phyloP scores from a whole-genome alignment of 2,329 filamentous ascomycete species.

The Sporothrix protearum region DNA sequence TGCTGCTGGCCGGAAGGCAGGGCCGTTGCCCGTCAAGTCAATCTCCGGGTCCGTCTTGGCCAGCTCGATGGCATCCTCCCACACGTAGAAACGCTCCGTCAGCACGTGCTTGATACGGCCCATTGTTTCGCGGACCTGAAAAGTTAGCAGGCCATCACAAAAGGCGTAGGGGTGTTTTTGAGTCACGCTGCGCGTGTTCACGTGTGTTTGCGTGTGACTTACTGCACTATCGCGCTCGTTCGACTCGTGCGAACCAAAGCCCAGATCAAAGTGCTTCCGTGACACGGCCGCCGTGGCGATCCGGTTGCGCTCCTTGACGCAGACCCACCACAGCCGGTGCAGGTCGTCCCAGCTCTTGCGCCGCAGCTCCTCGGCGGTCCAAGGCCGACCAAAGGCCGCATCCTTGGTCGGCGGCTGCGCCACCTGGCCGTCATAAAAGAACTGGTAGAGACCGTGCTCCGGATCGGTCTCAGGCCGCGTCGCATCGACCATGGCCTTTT shows the following conservation, averaged over 20 bases:
- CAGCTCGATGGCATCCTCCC: slow-evolving; percentile 69
- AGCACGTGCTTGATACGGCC: slow-evolving; percentile 77
- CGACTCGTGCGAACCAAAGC: slow-evolving; percentile 70
- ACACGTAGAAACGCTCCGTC: slow-evolving; percentile 84
- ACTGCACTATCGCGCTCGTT: slow-evolving; percentile 63
- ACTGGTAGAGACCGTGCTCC: slow-evolving; percentile 85
- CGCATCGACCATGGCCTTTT: slow-evolving; percentile 43
- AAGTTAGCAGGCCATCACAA: neutral
- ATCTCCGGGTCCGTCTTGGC: slow-evolving; percentile 66
- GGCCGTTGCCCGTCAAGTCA: slow-evolving; percentile 50
- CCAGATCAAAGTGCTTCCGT: slow-evolving; percentile 62
- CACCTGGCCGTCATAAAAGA: slow-evolving; percentile 71
- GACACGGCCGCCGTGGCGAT: slow-evolving; percentile 74
- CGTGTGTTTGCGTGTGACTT: too few species aligned
- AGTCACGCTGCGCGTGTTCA: too few species aligned
- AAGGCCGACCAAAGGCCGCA: slow-evolving; percentile 70
- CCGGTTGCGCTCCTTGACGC: slow-evolving; percentile 84
- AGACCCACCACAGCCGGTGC: slow-evolving; percentile 91
- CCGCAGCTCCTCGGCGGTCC: slow-evolving; percentile 81
- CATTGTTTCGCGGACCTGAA: slow-evolving; percentile 76
- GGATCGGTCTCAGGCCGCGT: slow-evolving; percentile 59
- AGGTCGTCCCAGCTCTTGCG: slow-evolving; percentile 91
- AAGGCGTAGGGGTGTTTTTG: neutral
- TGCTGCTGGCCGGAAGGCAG: slow-evolving; percentile 48
- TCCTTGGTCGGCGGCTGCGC: slow-evolving; percentile 70